phyloP scores from a whole-genome alignment of 495 filamentous ascomycete genomes.

The Neurospora africana region DNA sequence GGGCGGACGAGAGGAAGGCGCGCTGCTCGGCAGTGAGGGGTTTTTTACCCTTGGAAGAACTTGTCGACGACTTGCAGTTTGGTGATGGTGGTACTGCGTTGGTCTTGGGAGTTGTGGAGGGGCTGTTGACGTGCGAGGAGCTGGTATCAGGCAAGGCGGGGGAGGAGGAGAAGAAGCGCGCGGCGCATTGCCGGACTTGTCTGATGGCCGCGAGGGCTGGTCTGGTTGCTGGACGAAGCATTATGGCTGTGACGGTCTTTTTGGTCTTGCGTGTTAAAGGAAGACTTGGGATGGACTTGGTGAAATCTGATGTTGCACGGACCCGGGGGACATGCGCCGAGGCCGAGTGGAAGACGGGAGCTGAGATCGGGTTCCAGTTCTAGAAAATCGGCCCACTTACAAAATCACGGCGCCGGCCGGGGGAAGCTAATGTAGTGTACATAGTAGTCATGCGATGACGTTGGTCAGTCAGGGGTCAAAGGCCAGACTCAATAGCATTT shows the following conservation, averaged over 20 bases:
- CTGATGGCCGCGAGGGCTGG: not conserved
- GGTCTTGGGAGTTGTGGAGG: slow-evolving; percentile 1
- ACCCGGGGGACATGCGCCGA: not conserved
- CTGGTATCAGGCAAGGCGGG: slow-evolving; percentile 2
- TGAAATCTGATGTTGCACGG: not conserved
- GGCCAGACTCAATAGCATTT: not conserved
- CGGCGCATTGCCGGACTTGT: not conserved
- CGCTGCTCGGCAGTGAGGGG: slow-evolving; percentile 60
- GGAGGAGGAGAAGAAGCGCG: not conserved
- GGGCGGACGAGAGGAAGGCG: slow-evolving; percentile 67
- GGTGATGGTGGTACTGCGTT: not conserved
- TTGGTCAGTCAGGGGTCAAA: not conserved
- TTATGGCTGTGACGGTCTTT: not conserved
- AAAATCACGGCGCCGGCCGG: not conserved
- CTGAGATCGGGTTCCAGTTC: not conserved
- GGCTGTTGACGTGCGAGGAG: slow-evolving; percentile 1
- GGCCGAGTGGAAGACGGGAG: not conserved
- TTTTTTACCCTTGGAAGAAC: slow-evolving; percentile 26
- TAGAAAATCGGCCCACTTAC: not conserved
- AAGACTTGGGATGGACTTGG: not conserved
- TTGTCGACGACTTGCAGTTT: slow-evolving; percentile 4
- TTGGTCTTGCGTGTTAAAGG: not conserved
- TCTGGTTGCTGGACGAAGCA: not conserved
- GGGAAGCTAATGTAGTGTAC: too few relatives aligned
- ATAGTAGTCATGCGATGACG: not conserved